Evolutionary conservation across 805 yeast species (phyloP), one percentile per base, ranked within the genome.

Genomic region (Maudiozyma serrabonitensis): DNA sequence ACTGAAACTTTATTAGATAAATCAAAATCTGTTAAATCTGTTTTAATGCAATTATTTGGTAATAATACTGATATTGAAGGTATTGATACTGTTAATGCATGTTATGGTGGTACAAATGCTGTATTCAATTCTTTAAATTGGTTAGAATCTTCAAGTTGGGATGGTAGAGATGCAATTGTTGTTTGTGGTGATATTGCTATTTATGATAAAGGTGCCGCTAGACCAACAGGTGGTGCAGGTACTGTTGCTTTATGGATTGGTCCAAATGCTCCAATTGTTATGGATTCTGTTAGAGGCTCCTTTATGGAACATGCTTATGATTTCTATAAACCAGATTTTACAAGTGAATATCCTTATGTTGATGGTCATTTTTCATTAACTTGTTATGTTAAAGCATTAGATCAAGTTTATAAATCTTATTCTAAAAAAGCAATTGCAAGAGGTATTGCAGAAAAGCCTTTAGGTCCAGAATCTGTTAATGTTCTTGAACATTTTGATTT

Each of bases 211-310:
- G 99, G 99, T 68, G 84, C 95, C 38, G 99, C 99, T 50, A 84
- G 99, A 78, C 99, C 99, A 65, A 93, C 99, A 48, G 99, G 99
- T 69, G 99, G 99, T 75, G 97, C 95, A 49, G 99, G 99, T 67
- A 78, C 95, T 45, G 95, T 91, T 52, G 99, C 99, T 42, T 62
- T 93, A 66, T 80, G 86, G 67, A 87, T 93, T 62, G 99, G 99
- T 46, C 96, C 98, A 47, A 95, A 93, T 66, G 97, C 99, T 40
- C 99, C 99, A 57, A 78, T 93, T 58, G 96, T 87, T 40, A 82
- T 93, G 61, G 98, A 93, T 61, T 72, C 84, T 43, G 79, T 81
- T 52, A 87, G 93, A 73, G 98, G 98, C 55, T 79, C 95, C 21
- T 87, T 75, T 77, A 87, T 93, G 95, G 91, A 87, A 71, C 95